Percentiles rank a stretch among this genome's conserved stretches.
phyloP scores from a whole-genome alignment of 441 rosid genomes.

The Gossypium davidsonii region DNA sequence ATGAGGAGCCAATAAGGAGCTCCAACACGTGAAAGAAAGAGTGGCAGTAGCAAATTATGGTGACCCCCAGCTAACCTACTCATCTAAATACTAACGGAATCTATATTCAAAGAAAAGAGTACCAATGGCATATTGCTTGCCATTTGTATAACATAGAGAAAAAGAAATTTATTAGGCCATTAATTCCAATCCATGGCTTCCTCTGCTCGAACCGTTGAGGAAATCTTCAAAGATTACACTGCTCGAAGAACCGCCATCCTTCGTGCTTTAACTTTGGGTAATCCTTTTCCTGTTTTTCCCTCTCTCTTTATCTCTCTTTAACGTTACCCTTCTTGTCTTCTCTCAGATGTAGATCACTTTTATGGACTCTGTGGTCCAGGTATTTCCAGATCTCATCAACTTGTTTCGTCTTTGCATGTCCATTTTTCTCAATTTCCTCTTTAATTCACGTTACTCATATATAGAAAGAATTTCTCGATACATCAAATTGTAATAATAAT shows the following conservation, averaged over 20 bases:
- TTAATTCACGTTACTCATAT: background rate
- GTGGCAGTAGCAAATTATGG: background rate
- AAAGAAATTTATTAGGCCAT: too few relatives aligned
- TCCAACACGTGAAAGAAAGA: background rate
- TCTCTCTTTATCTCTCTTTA: background rate
- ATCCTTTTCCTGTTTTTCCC: background rate
- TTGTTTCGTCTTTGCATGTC: background rate
- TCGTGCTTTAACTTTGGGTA: constrained; percentile 49
- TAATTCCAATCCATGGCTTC: constrained; percentile 24
- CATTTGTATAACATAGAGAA: too few relatives aligned
- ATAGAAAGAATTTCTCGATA: background rate
- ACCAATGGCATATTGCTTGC: too few relatives aligned
- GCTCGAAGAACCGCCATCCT: constrained; percentile 40
- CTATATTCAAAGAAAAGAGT: too few relatives aligned
- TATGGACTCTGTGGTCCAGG: constrained; percentile 57
- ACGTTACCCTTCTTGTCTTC: background rate
- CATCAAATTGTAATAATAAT: background rate
- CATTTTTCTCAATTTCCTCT: background rate
- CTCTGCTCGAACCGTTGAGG: constrained; percentile 44
- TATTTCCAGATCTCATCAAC: constrained; percentile 21
- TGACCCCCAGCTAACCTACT: too few relatives aligned
- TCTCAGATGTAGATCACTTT: constrained; percentile 49
- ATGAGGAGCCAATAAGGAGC: background rate
- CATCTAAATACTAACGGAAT: too few relatives aligned
- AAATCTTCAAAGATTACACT: constrained; percentile 45